Percentiles rank a stretch among this genome's conserved stretches.
These are phyloP conservation scores for Pythium rishiriense DNA, from an alignment of 352 stramenopile species.

Conservation along the genomic window DNA sequence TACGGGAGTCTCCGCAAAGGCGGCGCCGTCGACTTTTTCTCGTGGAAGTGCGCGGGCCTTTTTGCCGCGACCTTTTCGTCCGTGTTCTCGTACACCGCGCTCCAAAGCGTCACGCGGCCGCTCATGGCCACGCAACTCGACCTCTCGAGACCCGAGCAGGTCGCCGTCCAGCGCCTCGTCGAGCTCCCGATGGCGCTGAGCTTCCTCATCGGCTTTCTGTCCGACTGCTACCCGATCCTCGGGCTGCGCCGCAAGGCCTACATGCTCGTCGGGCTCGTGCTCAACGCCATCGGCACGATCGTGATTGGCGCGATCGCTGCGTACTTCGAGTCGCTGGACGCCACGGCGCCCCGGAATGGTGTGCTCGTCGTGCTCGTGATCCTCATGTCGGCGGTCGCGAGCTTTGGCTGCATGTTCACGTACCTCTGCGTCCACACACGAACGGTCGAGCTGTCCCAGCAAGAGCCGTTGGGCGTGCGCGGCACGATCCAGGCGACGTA, in stretches of 20 bases:
- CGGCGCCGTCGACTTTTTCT: slow-evolving; percentile 30
- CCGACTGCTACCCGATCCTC: slow-evolving; percentile 33
- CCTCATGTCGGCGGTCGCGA: slow-evolving; percentile 31
- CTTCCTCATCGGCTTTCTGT: slow-evolving; percentile 39
- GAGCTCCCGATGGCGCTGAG: slow-evolving; percentile 34
- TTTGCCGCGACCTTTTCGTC: slow-evolving; percentile 27
- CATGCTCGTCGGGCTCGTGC: slow-evolving; percentile 33
- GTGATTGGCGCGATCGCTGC: slow-evolving; percentile 21
- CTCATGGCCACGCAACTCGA: slow-evolving; percentile 23
- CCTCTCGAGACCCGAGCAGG: slow-evolving; percentile 16
- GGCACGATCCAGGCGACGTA: slow-evolving; percentile 34
- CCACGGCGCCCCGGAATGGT: slow-evolving; percentile 1
- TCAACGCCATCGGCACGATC: slow-evolving; percentile 24
- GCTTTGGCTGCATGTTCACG: slow-evolving; percentile 44
- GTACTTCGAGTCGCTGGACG: slow-evolving; percentile 22
- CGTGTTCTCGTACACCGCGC: slow-evolving; percentile 24
- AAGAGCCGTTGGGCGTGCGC: slow-evolving; percentile 33
- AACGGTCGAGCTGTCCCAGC: slow-evolving; percentile 43
- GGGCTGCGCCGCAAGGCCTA: slow-evolving; percentile 39
- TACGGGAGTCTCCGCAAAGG: slow-evolving; percentile 38
- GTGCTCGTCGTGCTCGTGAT: slow-evolving; percentile 30
- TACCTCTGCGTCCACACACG: slow-evolving; percentile 44
- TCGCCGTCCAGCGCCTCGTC: slow-evolving; percentile 30
- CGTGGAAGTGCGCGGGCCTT: slow-evolving; percentile 28
- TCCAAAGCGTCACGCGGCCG: slow-evolving; percentile 22